Percentiles rank a stretch among this genome's conserved stretches.
Conservation (phyloP, 257 asterid genomes). For the Primulina eburnea region DNA sequence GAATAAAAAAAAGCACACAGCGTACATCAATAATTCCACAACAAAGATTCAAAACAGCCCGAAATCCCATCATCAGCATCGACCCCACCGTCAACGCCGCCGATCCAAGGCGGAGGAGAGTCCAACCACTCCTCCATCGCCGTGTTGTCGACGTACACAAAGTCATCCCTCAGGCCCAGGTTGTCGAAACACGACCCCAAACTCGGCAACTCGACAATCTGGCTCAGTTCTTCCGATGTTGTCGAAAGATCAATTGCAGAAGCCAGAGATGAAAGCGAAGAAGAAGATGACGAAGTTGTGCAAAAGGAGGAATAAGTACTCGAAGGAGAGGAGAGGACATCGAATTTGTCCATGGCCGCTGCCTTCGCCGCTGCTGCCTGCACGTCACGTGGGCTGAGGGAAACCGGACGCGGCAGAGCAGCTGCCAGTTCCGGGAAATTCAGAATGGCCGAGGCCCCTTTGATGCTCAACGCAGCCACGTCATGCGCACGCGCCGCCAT, state of each 20-base stretch:
- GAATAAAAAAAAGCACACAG: not conserved
- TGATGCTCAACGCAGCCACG: slow-evolving; percentile 75
- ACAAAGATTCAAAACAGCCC: slow-evolving; percentile 36
- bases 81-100: slow-evolving; percentile 22
- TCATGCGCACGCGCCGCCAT: slow-evolving; percentile 98
- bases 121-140: slow-evolving; percentile 53
- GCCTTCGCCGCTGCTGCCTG: slow-evolving; percentile 88
- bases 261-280: slow-evolving; percentile 38
- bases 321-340: slow-evolving; percentile 19
- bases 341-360: slow-evolving; percentile 69
- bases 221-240: slow-evolving; percentile 54
- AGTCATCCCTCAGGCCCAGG: slow-evolving; percentile 40
- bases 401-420: slow-evolving; percentile 57
- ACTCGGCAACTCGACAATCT: slow-evolving; percentile 73
- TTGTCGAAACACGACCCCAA: slow-evolving; percentile 44
- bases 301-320: slow-evolving; percentile 11
- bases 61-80: slow-evolving; percentile 28
- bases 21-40: slow-evolving; percentile 52
- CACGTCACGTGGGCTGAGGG: slow-evolving; percentile 66
- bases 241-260: slow-evolving; percentile 38
- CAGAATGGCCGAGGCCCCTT: slow-evolving; percentile 66
- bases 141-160: slow-evolving; percentile 40
- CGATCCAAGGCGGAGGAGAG: slow-evolving; percentile 45
- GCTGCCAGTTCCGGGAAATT: slow-evolving; percentile 65
- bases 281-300: slow-evolving; percentile 22